A percentile compares a stretch with the other conserved stretches of the same genome.
phyloP scores from a whole-genome alignment of 768 basidiomycete species.

The Amanita exitialis region DNA sequence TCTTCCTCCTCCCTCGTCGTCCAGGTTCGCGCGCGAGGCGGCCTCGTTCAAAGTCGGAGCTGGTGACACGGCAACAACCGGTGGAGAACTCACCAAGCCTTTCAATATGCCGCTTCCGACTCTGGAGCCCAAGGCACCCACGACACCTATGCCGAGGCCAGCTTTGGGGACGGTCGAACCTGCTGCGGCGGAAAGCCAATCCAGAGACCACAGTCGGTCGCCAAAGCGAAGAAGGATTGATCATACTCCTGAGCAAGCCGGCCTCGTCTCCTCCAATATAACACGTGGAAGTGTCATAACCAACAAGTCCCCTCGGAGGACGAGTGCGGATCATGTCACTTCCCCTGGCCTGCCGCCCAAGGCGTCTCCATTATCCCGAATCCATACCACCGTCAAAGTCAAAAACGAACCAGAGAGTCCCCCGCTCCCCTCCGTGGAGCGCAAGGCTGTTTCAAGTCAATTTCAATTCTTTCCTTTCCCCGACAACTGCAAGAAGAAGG shows the following conservation, averaged over 20 bases:
- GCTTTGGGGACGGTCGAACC: neutral
- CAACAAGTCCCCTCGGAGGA: neutral
- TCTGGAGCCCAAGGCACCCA: neutral
- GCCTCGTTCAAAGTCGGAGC: neutral
- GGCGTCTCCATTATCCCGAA: neutral
- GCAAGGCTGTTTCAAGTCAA: neutral
- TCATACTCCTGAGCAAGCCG: neutral
- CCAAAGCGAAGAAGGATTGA: slow-evolving; percentile 1
- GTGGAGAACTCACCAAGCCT: too few species aligned
- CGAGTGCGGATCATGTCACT: too few species aligned
- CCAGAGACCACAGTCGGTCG: neutral
- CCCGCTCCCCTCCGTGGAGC: neutral
- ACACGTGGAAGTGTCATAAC: neutral
- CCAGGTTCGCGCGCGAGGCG: neutral
- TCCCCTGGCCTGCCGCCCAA: too few species aligned
- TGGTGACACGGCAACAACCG: too few species aligned
- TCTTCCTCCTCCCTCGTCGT: neutral
- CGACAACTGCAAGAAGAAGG: neutral
- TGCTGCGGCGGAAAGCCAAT: neutral
- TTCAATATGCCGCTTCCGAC: neutral
- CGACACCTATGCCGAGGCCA: neutral
- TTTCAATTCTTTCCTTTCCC: neutral
- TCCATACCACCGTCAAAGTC: neutral
- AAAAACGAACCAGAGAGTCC: slow-evolving; percentile 5
- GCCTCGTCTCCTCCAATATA: neutral